These are phyloP conservation scores for Naegleria fowleri DNA, from an alignment of 208 protist genomes.

Conservation along the genomic window DNA sequence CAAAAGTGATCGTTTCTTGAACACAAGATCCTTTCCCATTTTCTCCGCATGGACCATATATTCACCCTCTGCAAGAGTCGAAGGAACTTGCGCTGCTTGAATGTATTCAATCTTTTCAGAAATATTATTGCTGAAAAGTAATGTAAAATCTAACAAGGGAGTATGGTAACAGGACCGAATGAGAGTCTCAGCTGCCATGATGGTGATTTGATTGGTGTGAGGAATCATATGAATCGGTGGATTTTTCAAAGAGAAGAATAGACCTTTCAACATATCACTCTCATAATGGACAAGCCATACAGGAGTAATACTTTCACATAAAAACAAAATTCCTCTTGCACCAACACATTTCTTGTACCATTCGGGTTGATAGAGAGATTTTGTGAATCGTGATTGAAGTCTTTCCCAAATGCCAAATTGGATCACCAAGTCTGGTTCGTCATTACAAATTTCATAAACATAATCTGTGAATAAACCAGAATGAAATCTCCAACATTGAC, in stretches of 20 bases:
- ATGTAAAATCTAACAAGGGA: not conserved
- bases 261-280: not conserved
- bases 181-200: not conserved
- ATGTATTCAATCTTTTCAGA: not conserved
- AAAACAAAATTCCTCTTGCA: not conserved
- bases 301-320: not conserved
- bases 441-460: not conserved
- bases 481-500: not conserved
- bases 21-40: not conserved
- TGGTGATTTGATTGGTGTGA: not conserved
- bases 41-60: not conserved
- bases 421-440: not conserved
- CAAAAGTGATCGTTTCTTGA: not conserved
- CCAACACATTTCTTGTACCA: slow-evolving; percentile 29
- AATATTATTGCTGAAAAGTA: not conserved
- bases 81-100: not conserved
- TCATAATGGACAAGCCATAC: not conserved
- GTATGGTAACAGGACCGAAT: not conserved
- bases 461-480: not conserved
- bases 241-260: slow-evolving; percentile 30
- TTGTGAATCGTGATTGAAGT: not conserved
- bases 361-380: slow-evolving; percentile 21
- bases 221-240: not conserved
- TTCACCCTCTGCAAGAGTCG: not conserved
- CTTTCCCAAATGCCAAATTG: not conserved